Conservation (phyloP, 495 filamentous ascomycete species). For the Daldinia decipiens region DNA sequence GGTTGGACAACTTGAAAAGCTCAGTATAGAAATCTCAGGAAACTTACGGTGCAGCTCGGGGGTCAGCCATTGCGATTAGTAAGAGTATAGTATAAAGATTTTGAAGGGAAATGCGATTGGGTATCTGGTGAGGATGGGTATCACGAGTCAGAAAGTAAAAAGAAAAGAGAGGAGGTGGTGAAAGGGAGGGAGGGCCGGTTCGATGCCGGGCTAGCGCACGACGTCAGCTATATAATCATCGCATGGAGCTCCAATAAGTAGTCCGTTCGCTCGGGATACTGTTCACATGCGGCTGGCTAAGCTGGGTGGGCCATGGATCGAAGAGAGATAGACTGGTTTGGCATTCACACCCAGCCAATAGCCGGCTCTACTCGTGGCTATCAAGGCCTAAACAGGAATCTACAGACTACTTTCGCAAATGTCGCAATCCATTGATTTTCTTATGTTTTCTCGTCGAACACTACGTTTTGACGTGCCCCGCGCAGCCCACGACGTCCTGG, state of each 20-base stretch:
- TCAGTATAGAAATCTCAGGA: neutral
- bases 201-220: constrained; percentile 24
- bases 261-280: constrained; percentile 14
- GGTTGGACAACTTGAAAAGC: neutral
- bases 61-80: constrained; percentile 42
- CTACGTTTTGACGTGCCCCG: constrained; percentile 23
- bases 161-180: constrained; percentile 18
- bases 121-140: constrained; percentile 20
- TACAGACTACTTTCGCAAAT: constrained; percentile 23
- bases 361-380: constrained; percentile 1
- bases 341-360: constrained; percentile 28
- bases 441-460: constrained; percentile 31
- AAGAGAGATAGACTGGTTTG: constrained; percentile 5
- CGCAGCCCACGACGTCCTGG: constrained; percentile 35
- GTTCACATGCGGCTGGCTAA: constrained; percentile 20
- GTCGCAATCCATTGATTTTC: constrained; percentile 40
- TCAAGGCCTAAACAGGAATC: constrained; percentile 30
- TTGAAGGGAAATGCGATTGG: neutral
- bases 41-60: constrained; percentile 45
- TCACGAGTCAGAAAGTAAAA: constrained; percentile 21
- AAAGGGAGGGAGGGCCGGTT: constrained; percentile 13
- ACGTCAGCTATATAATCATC: constrained; percentile 18
- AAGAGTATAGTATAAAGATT: neutral
- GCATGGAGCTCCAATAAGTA: constrained; percentile 1
- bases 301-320: constrained; percentile 14